These are phyloP conservation scores for Panaeolus cyanescens DNA, from an alignment of 768 basidiomycete genomes.

Conservation along the genomic window DNA sequence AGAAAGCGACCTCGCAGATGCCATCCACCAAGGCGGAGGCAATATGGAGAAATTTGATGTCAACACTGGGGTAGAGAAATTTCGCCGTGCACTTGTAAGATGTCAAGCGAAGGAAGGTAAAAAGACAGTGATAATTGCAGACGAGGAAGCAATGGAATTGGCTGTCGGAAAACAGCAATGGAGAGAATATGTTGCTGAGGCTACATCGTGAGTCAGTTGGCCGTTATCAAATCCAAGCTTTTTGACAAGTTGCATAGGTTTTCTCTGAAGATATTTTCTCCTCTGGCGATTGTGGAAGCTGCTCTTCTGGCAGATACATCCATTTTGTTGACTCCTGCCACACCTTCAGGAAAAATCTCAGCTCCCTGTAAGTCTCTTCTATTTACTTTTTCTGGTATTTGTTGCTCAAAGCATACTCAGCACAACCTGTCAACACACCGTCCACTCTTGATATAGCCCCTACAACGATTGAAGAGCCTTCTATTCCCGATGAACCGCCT, in stretches of 20 bases:
- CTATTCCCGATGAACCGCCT: slow-evolving; percentile 28
- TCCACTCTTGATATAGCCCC: slow-evolving; percentile 20
- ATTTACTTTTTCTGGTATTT: background rate
- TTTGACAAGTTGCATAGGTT: slow-evolving; percentile 25
- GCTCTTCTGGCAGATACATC: slow-evolving; percentile 38
- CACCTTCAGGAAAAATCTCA: background rate
- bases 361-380: background rate
- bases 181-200: slow-evolving; percentile 52
- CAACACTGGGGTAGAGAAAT: slow-evolving; percentile 46
- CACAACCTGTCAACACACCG: slow-evolving; percentile 32
- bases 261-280: slow-evolving; percentile 42
- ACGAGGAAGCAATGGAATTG: slow-evolving; percentile 44
- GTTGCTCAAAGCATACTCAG: background rate
- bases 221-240: background rate
- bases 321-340: background rate
- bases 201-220: slow-evolving; percentile 40
- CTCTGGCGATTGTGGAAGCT: slow-evolving; percentile 54
- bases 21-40: slow-evolving; percentile 59
- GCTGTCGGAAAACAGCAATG: slow-evolving; percentile 58
- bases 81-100: slow-evolving; percentile 52
- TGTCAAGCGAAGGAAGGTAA: slow-evolving; percentile 52
- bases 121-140: slow-evolving; percentile 53
- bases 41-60: slow-evolving; percentile 66
- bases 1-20: slow-evolving; percentile 49
- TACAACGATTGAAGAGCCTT: slow-evolving; percentile 52